Evolutionary conservation across 2,329 filamentous ascomycete genomes (phyloP).

Genomic region (Elsinoe fawcettii): DNA sequence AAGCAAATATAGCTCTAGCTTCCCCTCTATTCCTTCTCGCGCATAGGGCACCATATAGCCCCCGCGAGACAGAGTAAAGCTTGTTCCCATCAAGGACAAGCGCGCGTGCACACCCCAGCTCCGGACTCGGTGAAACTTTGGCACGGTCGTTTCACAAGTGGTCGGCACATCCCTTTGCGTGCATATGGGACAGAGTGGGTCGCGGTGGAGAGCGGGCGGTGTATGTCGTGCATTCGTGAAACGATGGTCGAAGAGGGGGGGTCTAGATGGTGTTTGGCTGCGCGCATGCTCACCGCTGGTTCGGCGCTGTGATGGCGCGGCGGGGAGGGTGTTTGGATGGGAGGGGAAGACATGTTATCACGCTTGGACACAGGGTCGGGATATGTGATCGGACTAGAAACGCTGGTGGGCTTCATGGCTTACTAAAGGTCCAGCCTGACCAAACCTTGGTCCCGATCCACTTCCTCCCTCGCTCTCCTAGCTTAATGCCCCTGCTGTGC

Average conservation of each 20-base stretch:
- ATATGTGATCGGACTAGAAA: background rate
- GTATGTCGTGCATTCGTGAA: slow-evolving; percentile 8
- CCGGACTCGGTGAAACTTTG: background rate
- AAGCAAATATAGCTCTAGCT: too few species aligned
- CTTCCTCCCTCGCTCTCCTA: slow-evolving; percentile 32
- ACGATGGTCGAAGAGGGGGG: background rate
- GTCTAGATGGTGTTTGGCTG: background rate
- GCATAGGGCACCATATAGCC: background rate
- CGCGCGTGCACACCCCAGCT: background rate
- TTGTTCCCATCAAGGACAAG: background rate
- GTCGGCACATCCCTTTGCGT: background rate
- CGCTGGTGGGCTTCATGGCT: slow-evolving; percentile 6
- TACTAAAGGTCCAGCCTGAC: slow-evolving; percentile 31
- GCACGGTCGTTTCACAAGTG: background rate
- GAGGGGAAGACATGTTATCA: background rate
- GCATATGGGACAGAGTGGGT: background rate
- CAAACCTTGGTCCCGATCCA: slow-evolving; percentile 36
- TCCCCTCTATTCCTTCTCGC: too few species aligned
- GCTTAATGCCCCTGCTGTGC: background rate
- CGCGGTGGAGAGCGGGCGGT: background rate
- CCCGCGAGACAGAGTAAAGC: background rate
- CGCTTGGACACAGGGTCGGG: background rate
- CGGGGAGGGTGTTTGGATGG: background rate
- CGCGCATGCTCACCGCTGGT: background rate
- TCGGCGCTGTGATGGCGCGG: background rate